Conservation (phyloP, 805 yeast species). For the Saturnispora besseyi region DNA sequence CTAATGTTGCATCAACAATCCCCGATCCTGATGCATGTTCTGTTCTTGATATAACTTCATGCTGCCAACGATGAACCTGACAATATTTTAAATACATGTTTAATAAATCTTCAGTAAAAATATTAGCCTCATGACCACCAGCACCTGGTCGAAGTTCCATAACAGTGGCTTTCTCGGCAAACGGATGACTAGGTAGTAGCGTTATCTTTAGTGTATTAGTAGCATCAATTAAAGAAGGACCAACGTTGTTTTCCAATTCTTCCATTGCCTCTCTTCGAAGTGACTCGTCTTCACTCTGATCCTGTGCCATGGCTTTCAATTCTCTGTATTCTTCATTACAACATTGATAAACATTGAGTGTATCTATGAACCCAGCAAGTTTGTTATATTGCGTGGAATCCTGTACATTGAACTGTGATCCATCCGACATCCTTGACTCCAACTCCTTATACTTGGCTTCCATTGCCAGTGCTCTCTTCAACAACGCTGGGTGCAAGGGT, state of each 20-base stretch:
- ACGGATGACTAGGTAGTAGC: slow-evolving; percentile 68
- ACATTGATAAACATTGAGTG: slow-evolving; percentile 31
- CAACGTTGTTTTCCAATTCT: slow-evolving; percentile 39
- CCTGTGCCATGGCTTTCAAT: slow-evolving; percentile 23
- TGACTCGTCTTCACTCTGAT: slow-evolving; percentile 35
- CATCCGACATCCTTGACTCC: slow-evolving; percentile 34
- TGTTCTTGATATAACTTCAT: slow-evolving; percentile 46
- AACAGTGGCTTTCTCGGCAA: slow-evolving; percentile 67
- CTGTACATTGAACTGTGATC: slow-evolving; percentile 34
- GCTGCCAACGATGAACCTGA: slow-evolving; percentile 56
- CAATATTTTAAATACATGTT: slow-evolving; percentile 77
- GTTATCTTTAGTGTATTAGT: slow-evolving; percentile 42
- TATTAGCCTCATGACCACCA: slow-evolving; percentile 89
- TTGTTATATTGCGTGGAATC: slow-evolving; percentile 42
- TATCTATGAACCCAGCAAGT: slow-evolving; percentile 35
- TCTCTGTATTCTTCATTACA: slow-evolving; percentile 28
- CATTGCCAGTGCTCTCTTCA: slow-evolving; percentile 38
- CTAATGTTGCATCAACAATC: slow-evolving; percentile 63
- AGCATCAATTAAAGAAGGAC: slow-evolving; percentile 37
- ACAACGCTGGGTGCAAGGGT: slow-evolving; percentile 38
- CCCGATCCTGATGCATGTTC: slow-evolving; percentile 57
- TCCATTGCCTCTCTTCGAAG: slow-evolving; percentile 49
- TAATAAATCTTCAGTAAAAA: slow-evolving; percentile 73
- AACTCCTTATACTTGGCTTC: slow-evolving; percentile 33
- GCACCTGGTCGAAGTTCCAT: slow-evolving; percentile 90